Base-by-base conservation (phyloP, 768 basidiomycete species). In the Rhodotorula paludigena region DNA sequence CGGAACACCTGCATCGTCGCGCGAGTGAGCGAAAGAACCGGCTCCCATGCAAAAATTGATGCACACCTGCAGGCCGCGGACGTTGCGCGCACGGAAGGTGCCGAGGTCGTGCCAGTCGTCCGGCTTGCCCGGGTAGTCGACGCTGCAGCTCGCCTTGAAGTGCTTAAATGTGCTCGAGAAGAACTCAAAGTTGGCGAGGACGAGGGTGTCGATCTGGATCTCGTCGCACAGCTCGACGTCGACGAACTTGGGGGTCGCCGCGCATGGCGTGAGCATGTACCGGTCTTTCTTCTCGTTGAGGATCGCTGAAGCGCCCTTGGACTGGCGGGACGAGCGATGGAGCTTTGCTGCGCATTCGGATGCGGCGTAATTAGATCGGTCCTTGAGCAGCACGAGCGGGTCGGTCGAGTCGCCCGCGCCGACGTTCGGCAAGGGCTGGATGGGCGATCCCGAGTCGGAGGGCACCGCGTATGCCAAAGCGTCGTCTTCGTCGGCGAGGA, bases 151-250 rank as follows among this genome's bases (percentile, higher is more conserved):
- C 54, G 98, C 86, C 9, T 83, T 83, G 69, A 98, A 88, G 63
- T 94, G 90, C 78, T 89, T 89, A 81, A 98, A 93, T 21, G 96
- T 89, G 3, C 93, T 92, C 71, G 89, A 90, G 80, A 97, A 99
- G 81, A 97, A 98, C 80, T 99, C 94, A 76, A 90, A 96, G 76
- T 97, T 94, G 65, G 92, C 93, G 25, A 99, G 81, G 77, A 97
- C 92, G 52, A 98, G 87, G 1, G 92, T 94, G 77, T 98, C 94
- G 74, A 98, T 92, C 52, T 90, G 82, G 69, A 99, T 92, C 77
- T 98, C 96, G 72, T 98, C 94, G 80, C 96, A 99, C 23, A 98
- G 85, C 78, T 99, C 96, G 52, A 98, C 87, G 41, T 96, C 86
- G 41, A 98, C 88, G 78, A 87, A 97, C 39, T 84, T 84, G 18